These are phyloP conservation scores for Talaromyces borbonicus DNA, from an alignment of 495 filamentous ascomycete species.

Conservation along the genomic window DNA sequence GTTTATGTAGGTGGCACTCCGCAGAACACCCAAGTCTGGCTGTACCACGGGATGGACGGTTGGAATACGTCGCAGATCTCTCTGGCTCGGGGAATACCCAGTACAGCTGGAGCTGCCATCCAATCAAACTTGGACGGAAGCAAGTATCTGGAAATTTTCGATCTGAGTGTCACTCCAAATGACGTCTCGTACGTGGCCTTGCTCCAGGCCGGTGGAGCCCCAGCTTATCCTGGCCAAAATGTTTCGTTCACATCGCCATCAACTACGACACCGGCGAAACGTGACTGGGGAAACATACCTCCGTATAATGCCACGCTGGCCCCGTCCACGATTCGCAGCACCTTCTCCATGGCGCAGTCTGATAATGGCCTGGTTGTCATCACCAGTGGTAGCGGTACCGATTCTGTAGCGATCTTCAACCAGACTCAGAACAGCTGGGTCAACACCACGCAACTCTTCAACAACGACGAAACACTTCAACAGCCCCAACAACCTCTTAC, in stretches of 20 bases:
- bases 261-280: slow-evolving; percentile 8
- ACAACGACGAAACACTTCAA: slow-evolving; percentile 22
- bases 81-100: slow-evolving; percentile 46
- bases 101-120: slow-evolving; percentile 52
- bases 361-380: slow-evolving; percentile 58
- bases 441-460: slow-evolving; percentile 60
- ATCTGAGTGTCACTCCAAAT: slow-evolving; percentile 71
- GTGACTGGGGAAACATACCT: slow-evolving; percentile 47
- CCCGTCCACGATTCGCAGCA: slow-evolving; percentile 49
- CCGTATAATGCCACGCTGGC: slow-evolving; percentile 67
- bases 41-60: slow-evolving; percentile 42
- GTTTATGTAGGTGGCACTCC: slow-evolving; percentile 67
- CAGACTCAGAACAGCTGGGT: slow-evolving; percentile 69
- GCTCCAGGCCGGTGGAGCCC: slow-evolving; percentile 34
- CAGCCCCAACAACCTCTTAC: slow-evolving; percentile 25
- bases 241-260: slow-evolving; percentile 21
- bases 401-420: slow-evolving; percentile 67
- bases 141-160: slow-evolving; percentile 73
- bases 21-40: slow-evolving; percentile 56
- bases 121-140: slow-evolving; percentile 65
- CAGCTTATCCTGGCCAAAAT: slow-evolving; percentile 23
- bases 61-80: slow-evolving; percentile 58
- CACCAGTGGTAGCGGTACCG: slow-evolving; percentile 56
- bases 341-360: slow-evolving; percentile 53
- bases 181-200: slow-evolving; percentile 57